Conservation (phyloP, 1,139 yeast species). For the Scheffersomyces cryptocercus region DNA sequence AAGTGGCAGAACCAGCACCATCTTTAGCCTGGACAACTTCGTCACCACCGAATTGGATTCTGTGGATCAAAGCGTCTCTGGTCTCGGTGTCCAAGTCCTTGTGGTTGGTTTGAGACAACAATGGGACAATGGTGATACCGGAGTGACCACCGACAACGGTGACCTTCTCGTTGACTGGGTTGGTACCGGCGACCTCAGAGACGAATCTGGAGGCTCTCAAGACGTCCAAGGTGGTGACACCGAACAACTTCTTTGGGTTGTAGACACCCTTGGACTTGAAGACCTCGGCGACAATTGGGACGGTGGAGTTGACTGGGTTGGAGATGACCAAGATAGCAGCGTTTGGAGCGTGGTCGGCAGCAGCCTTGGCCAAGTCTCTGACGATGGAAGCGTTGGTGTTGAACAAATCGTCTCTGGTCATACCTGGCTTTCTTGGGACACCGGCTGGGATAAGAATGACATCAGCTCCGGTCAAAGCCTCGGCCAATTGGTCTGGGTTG, state of each 20-base stretch:
- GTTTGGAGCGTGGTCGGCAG: constrained; percentile 71
- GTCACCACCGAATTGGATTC: constrained; percentile 97
- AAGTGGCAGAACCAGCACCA: constrained; percentile 92
- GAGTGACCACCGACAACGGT: constrained; percentile 97
- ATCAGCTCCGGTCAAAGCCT: constrained; percentile 71
- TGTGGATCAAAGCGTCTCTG: constrained; percentile 71
- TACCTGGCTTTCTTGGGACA: constrained; percentile 96
- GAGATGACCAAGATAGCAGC: constrained; percentile 82
- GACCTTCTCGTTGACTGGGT: constrained; percentile 62
- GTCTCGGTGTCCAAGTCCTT: constrained; percentile 50
- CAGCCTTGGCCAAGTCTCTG: constrained; percentile 76
- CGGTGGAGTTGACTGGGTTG: constrained; percentile 95
- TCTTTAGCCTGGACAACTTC: constrained; percentile 95
- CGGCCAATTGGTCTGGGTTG: constrained; percentile 61
- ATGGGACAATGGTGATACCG: constrained; percentile 91
- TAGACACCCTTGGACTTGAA: constrained; percentile 73
- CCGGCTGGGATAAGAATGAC: constrained; percentile 93
- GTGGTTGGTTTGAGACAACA: constrained; percentile 68
- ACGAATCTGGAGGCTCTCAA: constrained; percentile 85
- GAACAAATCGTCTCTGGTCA: constrained; percentile 96
- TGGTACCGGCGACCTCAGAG: constrained; percentile 36
- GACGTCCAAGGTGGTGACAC: constrained; percentile 90
- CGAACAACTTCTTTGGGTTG: constrained; percentile 80
- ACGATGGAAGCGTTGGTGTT: constrained; percentile 91
- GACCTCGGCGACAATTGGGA: constrained; percentile 88